Evolutionary conservation across 1,139 yeast species (phyloP), one percentile per base, ranked within the genome.

Genomic region (Taiozyma sp.): DNA sequence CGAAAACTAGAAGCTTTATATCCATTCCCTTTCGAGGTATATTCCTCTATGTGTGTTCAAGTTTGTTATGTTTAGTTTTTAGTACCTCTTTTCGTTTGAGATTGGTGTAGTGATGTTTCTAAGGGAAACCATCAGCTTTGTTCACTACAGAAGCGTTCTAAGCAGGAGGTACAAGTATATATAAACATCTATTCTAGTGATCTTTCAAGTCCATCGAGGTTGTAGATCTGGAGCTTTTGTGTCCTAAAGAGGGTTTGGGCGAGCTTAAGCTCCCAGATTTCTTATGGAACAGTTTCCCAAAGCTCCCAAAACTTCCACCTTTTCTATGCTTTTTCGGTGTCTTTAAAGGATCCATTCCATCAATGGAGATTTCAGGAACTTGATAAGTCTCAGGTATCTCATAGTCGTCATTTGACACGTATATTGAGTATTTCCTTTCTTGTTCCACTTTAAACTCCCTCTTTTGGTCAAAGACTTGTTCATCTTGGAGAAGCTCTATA

Each of bases 361-460:
- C 10, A 8, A 27, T 22, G 6, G 24, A 34, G 8, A 16, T 16
- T n/a, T 28, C n/a, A 13, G n/a, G 9, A 5, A 6, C 23, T 14
- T 47, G 48, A 40, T 51, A 51, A 22, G 43, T 32, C 29, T 52
- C 55, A 7, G 60, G 61, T 1, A 51, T 36, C 23, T 57, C 61
- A 44, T 51, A 55, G 40, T 59, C 62, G 12, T 47, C 48, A 28
- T 57, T 59, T 12, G 51, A 52, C 13, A 59, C 55, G 42, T 59
- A 55, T 1, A 57, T 53, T 5, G 57, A 51, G 42, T 55, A 59
- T 22, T 48, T 47, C 16, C 38, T 45, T 42, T 54, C 53, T 32
- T 49, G 47, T 48, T 43, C 48, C 38, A 49, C 51, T 34, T 45
- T 38, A 16, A 49, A 48, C 27, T 16, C 38, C 50, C 36, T 54